A percentile compares a stretch with the other conserved stretches of the same genome.
phyloP scores from a whole-genome alignment of 2,329 filamentous ascomycete species.

The Penicillium sp. region DNA sequence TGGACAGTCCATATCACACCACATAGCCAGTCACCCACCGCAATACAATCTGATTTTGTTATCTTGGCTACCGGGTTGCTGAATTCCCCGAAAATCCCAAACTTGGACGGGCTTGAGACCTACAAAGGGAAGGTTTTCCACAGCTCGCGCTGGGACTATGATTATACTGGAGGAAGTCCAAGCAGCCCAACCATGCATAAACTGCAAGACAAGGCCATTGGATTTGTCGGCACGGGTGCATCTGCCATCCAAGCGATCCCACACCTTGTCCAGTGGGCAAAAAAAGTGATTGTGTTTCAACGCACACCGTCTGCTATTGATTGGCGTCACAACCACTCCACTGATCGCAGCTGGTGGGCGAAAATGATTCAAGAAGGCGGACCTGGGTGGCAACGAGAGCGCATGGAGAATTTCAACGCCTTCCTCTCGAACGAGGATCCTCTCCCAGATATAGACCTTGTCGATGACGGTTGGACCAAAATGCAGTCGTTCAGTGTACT shows the following conservation, averaged over 20 bases:
- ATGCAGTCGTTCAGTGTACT: conserved; percentile 13
- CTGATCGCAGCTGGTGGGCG: conserved; percentile 13
- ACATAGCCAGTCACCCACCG: conserved; percentile 23
- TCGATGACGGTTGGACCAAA: conserved; percentile 30
- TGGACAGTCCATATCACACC: conserved; percentile 32
- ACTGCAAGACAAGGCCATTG: conserved; percentile 43
- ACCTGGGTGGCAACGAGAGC: conserved; percentile 26
- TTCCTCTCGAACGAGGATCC: conserved; percentile 18
- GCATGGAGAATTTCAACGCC: conserved; percentile 29
- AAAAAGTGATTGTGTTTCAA: conserved; percentile 43
- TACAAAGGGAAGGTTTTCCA: conserved; percentile 27
- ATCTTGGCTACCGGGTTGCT: conserved; percentile 33
- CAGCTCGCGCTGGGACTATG: conserved; percentile 28
- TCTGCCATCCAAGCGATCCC: conserved; percentile 45
- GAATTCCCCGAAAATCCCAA: conserved; percentile 22
- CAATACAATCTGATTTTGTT: conserved; percentile 40
- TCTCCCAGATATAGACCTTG: conserved; percentile 17
- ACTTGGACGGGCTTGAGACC: conserved; percentile 16
- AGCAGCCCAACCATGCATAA: conserved; percentile 44
- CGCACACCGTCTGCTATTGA: conserved; percentile 42
- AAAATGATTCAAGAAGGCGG: not conserved
- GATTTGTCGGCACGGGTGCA: conserved; percentile 47
- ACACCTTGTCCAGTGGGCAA: conserved; percentile 35
- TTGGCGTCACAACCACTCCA: conserved; percentile 28
- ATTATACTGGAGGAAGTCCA: conserved; percentile 39